Conservation (phyloP, 2,329 filamentous ascomycete genomes). For the Pseudopithomyces chartarum region DNA sequence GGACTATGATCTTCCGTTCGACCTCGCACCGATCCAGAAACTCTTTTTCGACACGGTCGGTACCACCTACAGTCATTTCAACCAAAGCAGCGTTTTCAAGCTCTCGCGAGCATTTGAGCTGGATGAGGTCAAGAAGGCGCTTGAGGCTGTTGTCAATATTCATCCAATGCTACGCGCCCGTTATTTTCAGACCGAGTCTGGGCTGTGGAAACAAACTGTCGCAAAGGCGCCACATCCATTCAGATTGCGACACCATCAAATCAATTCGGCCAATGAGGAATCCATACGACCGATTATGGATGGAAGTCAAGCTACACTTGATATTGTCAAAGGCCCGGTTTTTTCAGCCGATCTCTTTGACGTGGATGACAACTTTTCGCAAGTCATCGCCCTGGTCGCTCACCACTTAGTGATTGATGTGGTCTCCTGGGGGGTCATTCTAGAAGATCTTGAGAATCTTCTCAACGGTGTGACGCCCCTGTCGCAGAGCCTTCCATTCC, state of each 20-base stretch:
- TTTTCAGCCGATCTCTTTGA: constrained; percentile 51
- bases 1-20: constrained; percentile 32
- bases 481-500: constrained; percentile 41
- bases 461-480: constrained; percentile 30
- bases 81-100: constrained; percentile 37
- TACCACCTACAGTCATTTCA: constrained; percentile 35
- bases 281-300: constrained; percentile 30
- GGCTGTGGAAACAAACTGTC: constrained; percentile 41
- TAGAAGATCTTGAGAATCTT: constrained; percentile 44
- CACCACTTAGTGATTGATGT: constrained; percentile 46
- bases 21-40: constrained; percentile 36
- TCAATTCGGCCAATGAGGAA: constrained; percentile 15
- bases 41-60: constrained; percentile 36
- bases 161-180: constrained; percentile 50
- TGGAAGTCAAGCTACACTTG: constrained; percentile 35
- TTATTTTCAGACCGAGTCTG: constrained; percentile 33
- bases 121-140: constrained; percentile 30
- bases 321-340: constrained; percentile 44
- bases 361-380: constrained; percentile 38
- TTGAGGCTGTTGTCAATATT: constrained; percentile 36
- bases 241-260: constrained; percentile 27
- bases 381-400: constrained; percentile 42
- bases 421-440: constrained; percentile 47
- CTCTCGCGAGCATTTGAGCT: constrained; percentile 28
- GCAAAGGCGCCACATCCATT: constrained; percentile 32